A percentile compares a stretch with the other conserved stretches of the same genome.
Conservation (phyloP, 1,284 basidiomycete genomes). For the Sporisorium exsertum region DNA sequence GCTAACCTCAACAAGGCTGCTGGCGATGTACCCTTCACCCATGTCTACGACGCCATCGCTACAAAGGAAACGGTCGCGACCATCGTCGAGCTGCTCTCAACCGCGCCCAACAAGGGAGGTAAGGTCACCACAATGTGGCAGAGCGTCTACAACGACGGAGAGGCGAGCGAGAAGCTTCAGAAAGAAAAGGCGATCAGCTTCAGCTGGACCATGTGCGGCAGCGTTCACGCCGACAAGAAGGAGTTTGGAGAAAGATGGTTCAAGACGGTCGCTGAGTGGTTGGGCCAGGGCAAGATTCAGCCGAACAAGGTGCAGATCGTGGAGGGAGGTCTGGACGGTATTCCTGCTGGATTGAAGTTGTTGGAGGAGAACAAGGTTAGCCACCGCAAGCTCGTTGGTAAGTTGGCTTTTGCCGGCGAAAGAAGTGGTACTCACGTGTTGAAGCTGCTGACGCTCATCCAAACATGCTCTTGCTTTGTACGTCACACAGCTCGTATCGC, state of each 20-base stretch:
- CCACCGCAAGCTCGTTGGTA: constrained; percentile 69
- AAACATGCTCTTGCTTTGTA: neutral
- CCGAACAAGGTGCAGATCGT: constrained; percentile 55
- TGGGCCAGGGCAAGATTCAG: constrained; percentile 59
- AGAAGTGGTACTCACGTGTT: neutral
- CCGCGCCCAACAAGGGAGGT: constrained; percentile 18
- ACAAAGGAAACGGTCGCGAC: constrained; percentile 41
- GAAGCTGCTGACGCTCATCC: neutral
- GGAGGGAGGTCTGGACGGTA: constrained; percentile 49
- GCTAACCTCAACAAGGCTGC: constrained; percentile 41
- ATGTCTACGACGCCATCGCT: constrained; percentile 61
- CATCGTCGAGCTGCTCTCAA: constrained; percentile 46
- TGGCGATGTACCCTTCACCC: constrained; percentile 28
- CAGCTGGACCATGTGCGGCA: constrained; percentile 13
- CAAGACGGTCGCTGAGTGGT: constrained; percentile 43
- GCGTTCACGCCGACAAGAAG: constrained; percentile 34
- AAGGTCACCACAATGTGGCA: constrained; percentile 19
- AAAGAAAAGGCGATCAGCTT: constrained; percentile 15
- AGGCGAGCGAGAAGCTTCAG: constrained; percentile 11
- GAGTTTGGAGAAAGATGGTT: constrained; percentile 59
- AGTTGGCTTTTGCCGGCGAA: constrained; percentile 5
- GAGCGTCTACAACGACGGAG: constrained; percentile 17
- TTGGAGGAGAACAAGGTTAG: constrained; percentile 58
- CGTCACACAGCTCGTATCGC: constrained; percentile 26
- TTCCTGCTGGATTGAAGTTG: constrained; percentile 52